phyloP scores from a whole-genome alignment of 1,139 yeast species.

The Diutina ranongensis region DNA sequence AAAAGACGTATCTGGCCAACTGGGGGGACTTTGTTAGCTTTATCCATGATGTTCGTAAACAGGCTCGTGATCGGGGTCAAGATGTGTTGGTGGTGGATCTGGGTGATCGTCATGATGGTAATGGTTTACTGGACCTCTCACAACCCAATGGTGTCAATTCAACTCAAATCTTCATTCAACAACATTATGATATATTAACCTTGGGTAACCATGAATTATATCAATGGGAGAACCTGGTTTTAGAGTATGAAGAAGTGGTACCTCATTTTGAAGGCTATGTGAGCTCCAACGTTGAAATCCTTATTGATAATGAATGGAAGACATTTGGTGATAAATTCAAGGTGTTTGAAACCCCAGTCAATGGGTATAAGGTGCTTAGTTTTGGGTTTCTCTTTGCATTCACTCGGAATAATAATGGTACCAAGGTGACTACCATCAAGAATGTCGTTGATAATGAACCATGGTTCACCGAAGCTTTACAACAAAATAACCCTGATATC shows the following conservation, averaged over 20 bases:
- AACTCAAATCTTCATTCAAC: constrained; percentile 49
- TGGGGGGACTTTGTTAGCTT: constrained; percentile 92
- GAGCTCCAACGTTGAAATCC: constrained; percentile 70
- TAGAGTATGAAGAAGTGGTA: constrained; percentile 54
- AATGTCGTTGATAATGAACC: constrained; percentile 37
- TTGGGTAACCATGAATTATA: constrained; percentile 92
- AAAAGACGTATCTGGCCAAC: constrained; percentile 64
- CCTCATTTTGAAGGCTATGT: constrained; percentile 55
- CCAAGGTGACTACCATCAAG: constrained; percentile 54
- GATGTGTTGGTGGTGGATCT: constrained; percentile 75
- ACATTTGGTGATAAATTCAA: constrained; percentile 61
- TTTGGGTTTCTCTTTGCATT: constrained; percentile 80
- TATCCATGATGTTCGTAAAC: constrained; percentile 32
- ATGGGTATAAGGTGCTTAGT: constrained; percentile 43
- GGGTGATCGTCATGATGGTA: constrained; percentile 94
- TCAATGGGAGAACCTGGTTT: constrained; percentile 48
- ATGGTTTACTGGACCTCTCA: constrained; percentile 77
- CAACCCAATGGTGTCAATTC: constrained; percentile 56
- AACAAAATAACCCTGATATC: constrained; percentile 42
- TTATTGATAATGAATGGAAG: constrained; percentile 35
- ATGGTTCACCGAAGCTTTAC: constrained; percentile 55
- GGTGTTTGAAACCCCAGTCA: constrained; percentile 52
- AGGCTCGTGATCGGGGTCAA: constrained; percentile 33
- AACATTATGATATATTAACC: constrained; percentile 70
- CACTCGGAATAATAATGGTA: constrained; percentile 42